These are phyloP conservation scores for Drechslerella dactyloides DNA, from an alignment of 2,329 filamentous ascomycete genomes.

Conservation along the genomic window DNA sequence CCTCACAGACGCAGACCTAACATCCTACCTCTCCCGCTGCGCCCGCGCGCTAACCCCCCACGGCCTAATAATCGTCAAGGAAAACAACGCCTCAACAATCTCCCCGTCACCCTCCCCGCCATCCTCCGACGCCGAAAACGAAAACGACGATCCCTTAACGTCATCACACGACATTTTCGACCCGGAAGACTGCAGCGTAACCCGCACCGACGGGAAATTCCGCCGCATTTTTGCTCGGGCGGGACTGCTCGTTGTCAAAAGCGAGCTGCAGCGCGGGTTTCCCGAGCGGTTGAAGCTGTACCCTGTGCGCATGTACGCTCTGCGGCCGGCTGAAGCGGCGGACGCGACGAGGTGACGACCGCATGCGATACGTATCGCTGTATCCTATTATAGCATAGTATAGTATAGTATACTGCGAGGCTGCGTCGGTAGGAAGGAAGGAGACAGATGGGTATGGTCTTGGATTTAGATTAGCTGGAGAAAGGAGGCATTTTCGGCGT, in stretches of 20 bases:
- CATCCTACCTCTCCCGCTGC: conserved; percentile 71
- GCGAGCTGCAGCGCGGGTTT: conserved; percentile 76
- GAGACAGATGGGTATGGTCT: too few relatives aligned
- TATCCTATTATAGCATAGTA: too few relatives aligned
- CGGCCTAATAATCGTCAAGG: conserved; percentile 75
- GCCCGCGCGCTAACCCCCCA: conserved; percentile 58
- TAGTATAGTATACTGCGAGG: too few relatives aligned
- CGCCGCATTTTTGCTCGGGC: conserved; percentile 71
- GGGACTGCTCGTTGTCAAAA: conserved; percentile 71
- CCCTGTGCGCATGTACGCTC: conserved; percentile 78
- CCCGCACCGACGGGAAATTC: conserved; percentile 76
- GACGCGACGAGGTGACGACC: background rate
- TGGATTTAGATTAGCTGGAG: too few relatives aligned
- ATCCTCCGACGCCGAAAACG: conserved; percentile 76
- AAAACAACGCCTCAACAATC: conserved; percentile 67
- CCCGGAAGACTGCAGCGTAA: conserved; percentile 76
- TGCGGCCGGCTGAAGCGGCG: conserved; percentile 62
- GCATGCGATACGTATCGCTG: too few relatives aligned
- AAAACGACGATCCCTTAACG: conserved; percentile 61
- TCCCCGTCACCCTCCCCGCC: conserved; percentile 64
- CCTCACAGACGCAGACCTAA: conserved; percentile 75
- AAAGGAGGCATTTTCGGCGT: too few relatives aligned
- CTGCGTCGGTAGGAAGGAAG: too few relatives aligned
- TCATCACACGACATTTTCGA: conserved; percentile 73
- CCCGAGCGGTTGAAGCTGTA: conserved; percentile 68